phyloP scores from a whole-genome alignment of 2,329 filamentous ascomycete genomes.

The Ascochyta viciae-villosae region DNA sequence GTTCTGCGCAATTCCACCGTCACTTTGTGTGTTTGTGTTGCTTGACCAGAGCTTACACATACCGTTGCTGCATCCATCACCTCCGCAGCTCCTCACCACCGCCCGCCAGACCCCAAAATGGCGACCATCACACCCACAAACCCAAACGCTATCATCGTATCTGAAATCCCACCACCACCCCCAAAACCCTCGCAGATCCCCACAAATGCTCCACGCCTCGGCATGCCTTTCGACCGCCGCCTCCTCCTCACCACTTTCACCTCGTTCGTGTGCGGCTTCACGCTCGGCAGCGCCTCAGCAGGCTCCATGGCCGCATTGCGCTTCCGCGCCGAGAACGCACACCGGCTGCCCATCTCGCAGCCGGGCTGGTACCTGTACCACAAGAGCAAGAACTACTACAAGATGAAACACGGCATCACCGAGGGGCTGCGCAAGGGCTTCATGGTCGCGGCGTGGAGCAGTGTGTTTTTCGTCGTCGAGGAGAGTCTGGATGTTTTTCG shows the following conservation, averaged over 20 bases:
- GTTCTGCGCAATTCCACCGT: neutral
- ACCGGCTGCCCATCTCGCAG: slow-evolving; percentile 83
- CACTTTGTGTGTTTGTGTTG: neutral
- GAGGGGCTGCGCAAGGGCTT: slow-evolving; percentile 79
- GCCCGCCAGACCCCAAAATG: slow-evolving; percentile 12
- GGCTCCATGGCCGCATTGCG: slow-evolving; percentile 76
- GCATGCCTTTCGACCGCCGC: slow-evolving; percentile 69
- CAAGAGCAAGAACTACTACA: slow-evolving; percentile 94
- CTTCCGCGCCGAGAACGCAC: slow-evolving; percentile 95
- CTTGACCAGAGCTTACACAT: neutral
- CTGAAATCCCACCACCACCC: slow-evolving; percentile 8
- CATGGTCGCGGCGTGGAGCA: slow-evolving; percentile 74
- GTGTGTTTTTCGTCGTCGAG: slow-evolving; percentile 81
- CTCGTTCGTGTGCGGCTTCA: slow-evolving; percentile 72
- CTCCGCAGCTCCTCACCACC: slow-evolving; percentile 9
- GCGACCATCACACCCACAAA: slow-evolving; percentile 17
- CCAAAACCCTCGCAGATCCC: slow-evolving; percentile 17
- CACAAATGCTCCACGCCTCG: slow-evolving; percentile 54
- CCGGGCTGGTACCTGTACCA: slow-evolving; percentile 98
- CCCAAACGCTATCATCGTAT: slow-evolving; percentile 1
- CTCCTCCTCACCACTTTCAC: slow-evolving; percentile 69
- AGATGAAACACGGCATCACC: slow-evolving; percentile 76
- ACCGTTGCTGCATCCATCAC: neutral
- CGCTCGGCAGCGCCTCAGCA: slow-evolving; percentile 74
- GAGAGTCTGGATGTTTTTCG: slow-evolving; percentile 79